A percentile compares a stretch with the other conserved stretches of the same genome.
phyloP scores from a whole-genome alignment of 2,329 filamentous ascomycete genomes.

The Aspergillus spinulosporus region DNA sequence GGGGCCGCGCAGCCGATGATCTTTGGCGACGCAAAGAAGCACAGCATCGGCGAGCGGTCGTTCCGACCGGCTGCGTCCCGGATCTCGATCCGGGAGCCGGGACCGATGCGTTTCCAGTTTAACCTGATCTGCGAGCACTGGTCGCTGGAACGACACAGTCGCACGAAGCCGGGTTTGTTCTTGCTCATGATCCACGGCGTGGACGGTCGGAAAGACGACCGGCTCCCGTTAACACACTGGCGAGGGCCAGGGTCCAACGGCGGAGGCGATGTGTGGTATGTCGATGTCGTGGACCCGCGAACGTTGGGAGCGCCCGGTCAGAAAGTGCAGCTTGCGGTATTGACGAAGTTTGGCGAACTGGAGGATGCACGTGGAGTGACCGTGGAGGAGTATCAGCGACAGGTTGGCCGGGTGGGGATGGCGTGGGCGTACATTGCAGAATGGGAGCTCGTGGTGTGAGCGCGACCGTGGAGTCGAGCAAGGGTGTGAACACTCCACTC shows the following conservation, averaged over 20 bases:
- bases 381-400: constrained; percentile 49
- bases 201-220: constrained; percentile 67
- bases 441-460: constrained; percentile 53
- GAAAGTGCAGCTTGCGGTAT: constrained; percentile 63
- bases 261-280: constrained; percentile 80
- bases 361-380: constrained; percentile 56
- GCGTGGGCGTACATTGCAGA: constrained; percentile 53
- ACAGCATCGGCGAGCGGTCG: constrained; percentile 56
- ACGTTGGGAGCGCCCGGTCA: constrained; percentile 70
- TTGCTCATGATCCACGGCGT: constrained; percentile 66
- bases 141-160: constrained; percentile 65
- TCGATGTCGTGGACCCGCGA: constrained; percentile 64
- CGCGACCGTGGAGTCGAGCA: background rate
- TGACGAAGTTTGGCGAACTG: constrained; percentile 56
- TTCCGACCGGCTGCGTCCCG: constrained; percentile 62
- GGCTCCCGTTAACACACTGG: constrained; percentile 64
- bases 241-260: constrained; percentile 47
- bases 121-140: constrained; percentile 79
- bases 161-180: constrained; percentile 63
- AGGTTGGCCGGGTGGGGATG: constrained; percentile 50
- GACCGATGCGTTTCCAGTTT: constrained; percentile 75
- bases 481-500: background rate
- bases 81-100: constrained; percentile 60
- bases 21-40: constrained; percentile 49
- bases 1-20: constrained; percentile 47